phyloP scores from a whole-genome alignment of 345 rosid species.

The Salix caprea region DNA sequence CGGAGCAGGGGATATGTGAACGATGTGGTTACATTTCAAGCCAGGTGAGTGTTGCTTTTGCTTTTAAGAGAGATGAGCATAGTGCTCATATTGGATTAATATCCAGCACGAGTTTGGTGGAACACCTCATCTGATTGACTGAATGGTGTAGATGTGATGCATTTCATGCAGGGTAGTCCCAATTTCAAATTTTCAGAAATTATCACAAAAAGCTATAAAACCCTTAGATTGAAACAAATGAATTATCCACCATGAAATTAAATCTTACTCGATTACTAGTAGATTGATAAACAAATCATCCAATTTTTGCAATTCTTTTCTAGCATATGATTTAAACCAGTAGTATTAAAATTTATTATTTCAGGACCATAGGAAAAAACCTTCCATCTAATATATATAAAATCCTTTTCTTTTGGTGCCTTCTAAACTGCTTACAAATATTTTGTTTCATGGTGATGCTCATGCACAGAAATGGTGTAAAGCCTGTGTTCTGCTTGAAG shows the following conservation, averaged over 20 bases:
- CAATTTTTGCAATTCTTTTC: too few relatives aligned
- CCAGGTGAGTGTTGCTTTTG: slow-evolving; percentile 52
- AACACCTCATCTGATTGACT: neutral
- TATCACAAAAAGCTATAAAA: too few relatives aligned
- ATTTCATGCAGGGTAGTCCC: neutral
- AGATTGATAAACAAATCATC: too few relatives aligned
- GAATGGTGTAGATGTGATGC: neutral
- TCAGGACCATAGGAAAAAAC: neutral
- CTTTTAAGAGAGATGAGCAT: neutral
- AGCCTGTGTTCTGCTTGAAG: slow-evolving; percentile 89
- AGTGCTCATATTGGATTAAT: neutral
- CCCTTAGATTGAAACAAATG: too few relatives aligned
- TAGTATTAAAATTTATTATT: too few relatives aligned
- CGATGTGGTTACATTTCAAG: slow-evolving; percentile 92
- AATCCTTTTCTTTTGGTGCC: neutral
- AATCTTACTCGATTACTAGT: too few relatives aligned
- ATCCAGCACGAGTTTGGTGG: neutral
- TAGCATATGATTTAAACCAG: too few relatives aligned
- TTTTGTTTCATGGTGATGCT: neutral
- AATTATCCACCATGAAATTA: too few relatives aligned
- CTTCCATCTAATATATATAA: neutral
- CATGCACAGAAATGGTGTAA: slow-evolving; percentile 78
- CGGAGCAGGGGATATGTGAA: slow-evolving; percentile 93
- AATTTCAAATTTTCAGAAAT: neutral
- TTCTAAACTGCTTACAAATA: neutral